Evolutionary conservation across 768 basidiomycete species (phyloP).

Genomic region (Phanerochaete sordida): DNA sequence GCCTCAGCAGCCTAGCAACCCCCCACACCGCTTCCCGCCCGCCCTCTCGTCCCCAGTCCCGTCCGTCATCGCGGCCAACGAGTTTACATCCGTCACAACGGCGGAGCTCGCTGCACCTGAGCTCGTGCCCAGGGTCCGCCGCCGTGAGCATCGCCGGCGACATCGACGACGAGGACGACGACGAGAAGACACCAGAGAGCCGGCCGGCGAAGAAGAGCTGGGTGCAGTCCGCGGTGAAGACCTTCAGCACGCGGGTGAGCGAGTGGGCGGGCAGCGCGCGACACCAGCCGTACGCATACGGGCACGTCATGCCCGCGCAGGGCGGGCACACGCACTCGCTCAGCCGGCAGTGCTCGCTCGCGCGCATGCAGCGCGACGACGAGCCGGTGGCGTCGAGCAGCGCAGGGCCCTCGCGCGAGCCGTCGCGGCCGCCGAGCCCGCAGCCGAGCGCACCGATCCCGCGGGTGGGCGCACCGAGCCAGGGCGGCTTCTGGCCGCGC

Average conservation of each 20-base stretch:
- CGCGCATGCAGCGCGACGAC: neutral
- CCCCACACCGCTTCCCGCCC: conserved; percentile 23
- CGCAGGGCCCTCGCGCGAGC: neutral
- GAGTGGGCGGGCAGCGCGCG: conserved; percentile 2
- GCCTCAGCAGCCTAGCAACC: conserved; percentile 46
- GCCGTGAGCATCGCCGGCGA: neutral
- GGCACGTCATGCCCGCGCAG: neutral
- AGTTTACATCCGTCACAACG: neutral
- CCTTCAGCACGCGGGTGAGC: conserved; percentile 12
- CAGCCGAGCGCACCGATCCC: neutral
- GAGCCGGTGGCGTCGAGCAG: neutral
- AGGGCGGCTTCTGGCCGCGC: neutral
- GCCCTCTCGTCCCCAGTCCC: conserved; percentile 4
- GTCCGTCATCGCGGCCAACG: neutral
- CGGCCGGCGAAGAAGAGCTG: conserved; percentile 3
- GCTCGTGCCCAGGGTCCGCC: neutral
- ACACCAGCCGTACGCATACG: neutral
- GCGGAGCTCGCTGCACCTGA: neutral
- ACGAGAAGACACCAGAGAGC: conserved; percentile 1
- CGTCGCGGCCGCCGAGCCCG: neutral
- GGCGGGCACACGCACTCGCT: neutral
- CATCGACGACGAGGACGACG: conserved; percentile 1
- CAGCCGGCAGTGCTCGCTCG: neutral
- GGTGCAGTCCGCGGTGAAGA: conserved; percentile 16
- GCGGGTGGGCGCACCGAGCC: neutral